phyloP scores from a whole-genome alignment of 495 filamentous ascomycete species.

The Talaromyces nanjingensis region DNA sequence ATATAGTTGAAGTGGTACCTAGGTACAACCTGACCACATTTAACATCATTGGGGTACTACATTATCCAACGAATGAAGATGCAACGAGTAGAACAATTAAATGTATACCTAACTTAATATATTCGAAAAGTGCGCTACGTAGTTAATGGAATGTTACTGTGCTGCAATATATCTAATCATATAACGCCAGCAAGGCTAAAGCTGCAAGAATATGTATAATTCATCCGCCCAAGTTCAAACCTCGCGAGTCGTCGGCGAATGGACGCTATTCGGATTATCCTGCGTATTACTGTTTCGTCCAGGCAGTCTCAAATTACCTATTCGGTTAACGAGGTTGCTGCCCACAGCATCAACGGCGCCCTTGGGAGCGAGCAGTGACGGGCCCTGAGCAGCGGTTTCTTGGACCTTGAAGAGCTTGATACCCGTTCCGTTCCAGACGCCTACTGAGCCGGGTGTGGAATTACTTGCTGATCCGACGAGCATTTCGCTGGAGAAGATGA shows the following conservation, averaged over 20 bases:
- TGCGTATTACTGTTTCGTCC: constrained; percentile 29
- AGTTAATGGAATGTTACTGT: not conserved
- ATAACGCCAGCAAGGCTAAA: not conserved
- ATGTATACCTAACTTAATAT: not conserved
- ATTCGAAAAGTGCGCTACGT: not conserved
- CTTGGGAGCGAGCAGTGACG: constrained; percentile 72
- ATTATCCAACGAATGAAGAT: too few species aligned
- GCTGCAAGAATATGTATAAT: not conserved
- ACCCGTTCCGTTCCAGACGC: constrained; percentile 87
- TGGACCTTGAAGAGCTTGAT: constrained; percentile 89
- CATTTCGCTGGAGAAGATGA: constrained; percentile 88
- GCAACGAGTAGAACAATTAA: not conserved
- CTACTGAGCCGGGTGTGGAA: constrained; percentile 65
- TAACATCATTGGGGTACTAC: too few species aligned
- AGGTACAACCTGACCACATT: too few species aligned
- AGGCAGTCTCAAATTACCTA: constrained; percentile 66
- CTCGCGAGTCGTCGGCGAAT: constrained; percentile 31
- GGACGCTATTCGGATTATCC: constrained; percentile 21
- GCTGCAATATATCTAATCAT: not conserved
- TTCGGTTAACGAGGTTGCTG: constrained; percentile 79
- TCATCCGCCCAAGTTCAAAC: constrained; percentile 18
- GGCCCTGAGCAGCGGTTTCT: constrained; percentile 70
- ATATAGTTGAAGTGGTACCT: too few species aligned
- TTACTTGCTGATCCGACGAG: constrained; percentile 56
- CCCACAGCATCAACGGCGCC: constrained; percentile 96